Evolutionary conservation across 306 rosid species (phyloP), one percentile per base, ranked within the genome.

Genomic region (Gillenia trifoliata): DNA sequence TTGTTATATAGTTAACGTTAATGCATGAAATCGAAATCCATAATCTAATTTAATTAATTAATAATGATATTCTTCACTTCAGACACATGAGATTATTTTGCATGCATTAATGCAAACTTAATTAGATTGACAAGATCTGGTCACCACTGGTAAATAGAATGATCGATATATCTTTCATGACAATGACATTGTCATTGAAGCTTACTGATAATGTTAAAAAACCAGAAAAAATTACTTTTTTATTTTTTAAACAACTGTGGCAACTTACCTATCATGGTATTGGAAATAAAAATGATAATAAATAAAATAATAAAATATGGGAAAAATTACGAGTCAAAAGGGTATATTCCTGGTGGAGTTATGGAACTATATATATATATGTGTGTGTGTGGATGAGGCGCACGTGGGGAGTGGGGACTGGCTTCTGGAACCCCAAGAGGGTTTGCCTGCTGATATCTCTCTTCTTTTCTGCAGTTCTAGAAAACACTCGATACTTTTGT

Each of bases 301-400:
- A 36, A 36, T 36, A 36, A 36, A 36, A 36, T 36, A 36, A 36
- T 36, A 36, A 0, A 36, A 36, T 36, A 36, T 8, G 40, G 11
- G 40, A n/a, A 10, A 36, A 36, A 36, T 36, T 9, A 36, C 40
- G 40, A 8, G 40, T 36, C 11, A 9, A 36, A 36, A 8, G 11
- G 40, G 40, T 34, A 1, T 36, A 36, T 36, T 36, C 40, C 40
- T 74, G 66, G 71, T 72, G 49, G 56, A 56, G 40, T 31, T 20
- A 81, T 75, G 77, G 77, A 41, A 28, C 45, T 40, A 64, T 36
- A 66, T 49, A 64, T n/a, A n/a, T n/a, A n/a, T n/a, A n/a, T n/a
- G n/a, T n/a, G n/a, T n/a, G n/a, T n/a, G n/a, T n/a, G n/a, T n/a
- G n/a, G n/a, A n/a, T n/a, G n/a, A n/a, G n/a, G n/a, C n/a, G n/a